Evolutionary conservation across 2,329 filamentous ascomycete genomes (phyloP).

Genomic region (Septoria linicola): DNA sequence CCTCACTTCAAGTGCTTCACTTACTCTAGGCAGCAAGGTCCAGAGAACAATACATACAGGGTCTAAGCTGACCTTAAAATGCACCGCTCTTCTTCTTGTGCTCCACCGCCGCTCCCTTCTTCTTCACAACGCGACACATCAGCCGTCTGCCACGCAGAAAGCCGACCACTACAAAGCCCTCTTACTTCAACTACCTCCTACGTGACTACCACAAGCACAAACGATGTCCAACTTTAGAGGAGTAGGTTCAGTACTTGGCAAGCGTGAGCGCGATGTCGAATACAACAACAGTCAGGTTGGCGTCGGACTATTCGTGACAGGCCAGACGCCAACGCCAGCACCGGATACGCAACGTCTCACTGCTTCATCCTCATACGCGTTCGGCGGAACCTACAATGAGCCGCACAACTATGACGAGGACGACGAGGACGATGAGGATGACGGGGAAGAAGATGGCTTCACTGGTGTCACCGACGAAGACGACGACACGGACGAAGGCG

Average conservation of each 20-base stretch:
- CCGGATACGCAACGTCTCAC: not conserved
- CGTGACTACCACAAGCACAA: not conserved
- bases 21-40: no score
- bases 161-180: no score
- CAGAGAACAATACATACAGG: no score
- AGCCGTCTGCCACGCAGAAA: no score
- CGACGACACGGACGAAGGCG: not conserved
- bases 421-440: not conserved
- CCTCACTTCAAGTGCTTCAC: no score
- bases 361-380: not conserved
- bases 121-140: no score
- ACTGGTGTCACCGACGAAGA: no score
- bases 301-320: conserved; percentile 2
- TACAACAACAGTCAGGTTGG: not conserved
- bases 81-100: no score
- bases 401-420: not conserved
- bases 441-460: not conserved
- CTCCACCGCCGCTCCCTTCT: no score
- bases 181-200: not conserved
- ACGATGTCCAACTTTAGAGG: not conserved
- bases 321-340: conserved; percentile 8
- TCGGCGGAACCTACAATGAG: not conserved
- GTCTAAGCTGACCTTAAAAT: no score
- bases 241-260: not conserved
- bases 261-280: conserved; percentile 7